Conservation (phyloP, 2,329 filamentous ascomycete genomes). For the Sclerotiophoma versabilis region DNA sequence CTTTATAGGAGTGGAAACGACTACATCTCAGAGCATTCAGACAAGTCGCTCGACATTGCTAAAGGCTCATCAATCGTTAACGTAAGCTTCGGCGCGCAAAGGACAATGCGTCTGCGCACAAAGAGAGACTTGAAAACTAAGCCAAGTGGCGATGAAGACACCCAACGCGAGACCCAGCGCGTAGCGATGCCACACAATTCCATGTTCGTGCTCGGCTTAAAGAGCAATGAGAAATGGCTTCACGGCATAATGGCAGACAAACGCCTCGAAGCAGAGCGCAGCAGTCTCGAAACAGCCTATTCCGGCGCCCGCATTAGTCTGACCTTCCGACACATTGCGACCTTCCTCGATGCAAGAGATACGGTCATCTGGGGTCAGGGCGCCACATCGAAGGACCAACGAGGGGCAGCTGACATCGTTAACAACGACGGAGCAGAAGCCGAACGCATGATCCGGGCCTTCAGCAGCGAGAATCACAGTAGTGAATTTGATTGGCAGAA, state of each 20-base stretch:
- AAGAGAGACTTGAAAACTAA: slow-evolving; percentile 63
- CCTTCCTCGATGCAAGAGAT: slow-evolving; percentile 73
- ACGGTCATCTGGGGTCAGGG: slow-evolving; percentile 90
- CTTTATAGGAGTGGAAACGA: slow-evolving; percentile 88
- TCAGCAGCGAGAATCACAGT: slow-evolving; percentile 81
- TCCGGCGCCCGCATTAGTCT: slow-evolving; percentile 83
- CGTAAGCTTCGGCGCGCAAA: slow-evolving; percentile 88
- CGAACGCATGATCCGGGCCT: slow-evolving; percentile 75
- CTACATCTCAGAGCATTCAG: slow-evolving; percentile 94
- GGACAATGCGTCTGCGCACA: slow-evolving; percentile 87
- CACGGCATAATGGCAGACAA: slow-evolving; percentile 94
- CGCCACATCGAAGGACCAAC: slow-evolving; percentile 71
- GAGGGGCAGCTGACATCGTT: slow-evolving; percentile 67
- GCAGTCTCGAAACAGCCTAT: slow-evolving; percentile 72
- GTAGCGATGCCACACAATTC: slow-evolving; percentile 86
- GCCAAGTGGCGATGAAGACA: slow-evolving; percentile 37
- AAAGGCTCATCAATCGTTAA: slow-evolving; percentile 86
- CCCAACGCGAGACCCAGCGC: slow-evolving; percentile 65
- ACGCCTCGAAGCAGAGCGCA: slow-evolving; percentile 71
- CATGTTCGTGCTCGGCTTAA: slow-evolving; percentile 79
- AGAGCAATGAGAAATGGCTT: slow-evolving; percentile 85
- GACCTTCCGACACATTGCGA: slow-evolving; percentile 89
- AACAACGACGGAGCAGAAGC: slow-evolving; percentile 73
- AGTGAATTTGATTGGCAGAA: slow-evolving; percentile 76
- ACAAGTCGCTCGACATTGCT: slow-evolving; percentile 93